These are phyloP conservation scores for Saturnispora quitensis DNA, from an alignment of 805 yeast genomes.

Conservation along the genomic window DNA sequence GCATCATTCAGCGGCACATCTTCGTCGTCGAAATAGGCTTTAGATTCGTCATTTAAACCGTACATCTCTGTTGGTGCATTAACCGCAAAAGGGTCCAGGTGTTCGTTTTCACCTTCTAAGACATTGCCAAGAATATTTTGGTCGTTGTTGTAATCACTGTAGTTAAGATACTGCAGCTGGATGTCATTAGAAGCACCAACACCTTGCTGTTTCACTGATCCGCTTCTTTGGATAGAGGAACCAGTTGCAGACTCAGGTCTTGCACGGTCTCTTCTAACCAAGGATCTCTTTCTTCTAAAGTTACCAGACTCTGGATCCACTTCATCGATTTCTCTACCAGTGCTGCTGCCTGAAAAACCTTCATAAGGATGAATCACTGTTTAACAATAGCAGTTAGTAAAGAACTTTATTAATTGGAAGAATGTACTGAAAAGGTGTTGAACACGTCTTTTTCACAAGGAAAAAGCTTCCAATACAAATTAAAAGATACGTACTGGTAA, in stretches of 20 bases:
- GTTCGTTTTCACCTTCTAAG: neutral
- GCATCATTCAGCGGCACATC: slow-evolving; percentile 20
- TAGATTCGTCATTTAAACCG: slow-evolving; percentile 51
- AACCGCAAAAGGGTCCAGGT: slow-evolving; percentile 4
- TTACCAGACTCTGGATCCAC: slow-evolving; percentile 27
- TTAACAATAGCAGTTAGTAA: neutral
- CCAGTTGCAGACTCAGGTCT: slow-evolving; percentile 11
- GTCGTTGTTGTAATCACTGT: neutral
- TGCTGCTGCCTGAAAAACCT: slow-evolving; percentile 4
- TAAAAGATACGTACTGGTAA: neutral
- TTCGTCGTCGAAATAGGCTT: slow-evolving; percentile 14
- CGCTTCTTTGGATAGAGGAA: slow-evolving; percentile 4
- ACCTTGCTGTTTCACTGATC: slow-evolving; percentile 4
- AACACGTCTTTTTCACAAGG: neutral
- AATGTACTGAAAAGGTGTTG: neutral
- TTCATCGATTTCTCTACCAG: neutral
- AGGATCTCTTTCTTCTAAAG: slow-evolving; percentile 49
- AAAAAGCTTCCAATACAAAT: neutral
- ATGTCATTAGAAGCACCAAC: slow-evolving; percentile 5
- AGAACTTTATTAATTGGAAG: neutral
- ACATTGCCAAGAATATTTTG: neutral
- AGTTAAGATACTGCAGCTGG: slow-evolving; percentile 1
- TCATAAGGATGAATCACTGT: slow-evolving; percentile 13
- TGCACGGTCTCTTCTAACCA: slow-evolving; percentile 81
- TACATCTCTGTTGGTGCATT: slow-evolving; percentile 8